Evolutionary conservation across 2,329 filamentous ascomycete species (phyloP), one percentile per base, ranked within the genome.

Genomic region (Alternaria tenuissima): DNA sequence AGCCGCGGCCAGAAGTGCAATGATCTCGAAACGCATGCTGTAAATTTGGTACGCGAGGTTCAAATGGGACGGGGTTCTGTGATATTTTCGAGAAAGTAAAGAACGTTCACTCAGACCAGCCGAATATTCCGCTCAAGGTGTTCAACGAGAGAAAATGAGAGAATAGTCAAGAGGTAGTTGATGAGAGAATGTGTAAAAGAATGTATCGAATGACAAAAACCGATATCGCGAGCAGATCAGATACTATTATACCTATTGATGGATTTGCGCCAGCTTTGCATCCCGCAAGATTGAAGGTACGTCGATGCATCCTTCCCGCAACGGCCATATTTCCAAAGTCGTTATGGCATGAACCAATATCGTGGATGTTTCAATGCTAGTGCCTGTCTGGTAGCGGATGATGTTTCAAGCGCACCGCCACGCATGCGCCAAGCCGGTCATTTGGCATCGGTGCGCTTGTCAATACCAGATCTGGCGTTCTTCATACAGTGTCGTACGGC

Each of bases 71-170:
- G 46, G 9, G 24, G 24, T 4, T 18, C 9, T 36, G 47, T 55
- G 34, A n/a, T 42, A 57, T 46, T 7, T 34, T 5, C 46, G 32
- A 38, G 55, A 51, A 63, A 44, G 43, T 49, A 68, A 60, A 44
- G 56, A 63, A 63, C 62, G 67, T 59, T 64, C 52, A 66, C 20
- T 49, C 67, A 70, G 64, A 59, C 69, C 66, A 66, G 69, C 64
- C 69, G 58, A 67, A 59, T 57, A 68, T 59, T 59, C 41, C 56
- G 64, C 58, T 70, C 67, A 69, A 62, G 48, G 18, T 65, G 30
- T 54, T 58, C 32, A 64, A 63, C 30, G 60, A 69, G 46, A 49
- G 59, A 61, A 67, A 59, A 61, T 51, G 46, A 55, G 56, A 49
- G 51, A 24, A 49, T 43, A 24, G 3, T 59, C 52, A 51, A 53